Conservation (phyloP, 1,284 basidiomycete species). For the Ceratobasidium sp. region DNA sequence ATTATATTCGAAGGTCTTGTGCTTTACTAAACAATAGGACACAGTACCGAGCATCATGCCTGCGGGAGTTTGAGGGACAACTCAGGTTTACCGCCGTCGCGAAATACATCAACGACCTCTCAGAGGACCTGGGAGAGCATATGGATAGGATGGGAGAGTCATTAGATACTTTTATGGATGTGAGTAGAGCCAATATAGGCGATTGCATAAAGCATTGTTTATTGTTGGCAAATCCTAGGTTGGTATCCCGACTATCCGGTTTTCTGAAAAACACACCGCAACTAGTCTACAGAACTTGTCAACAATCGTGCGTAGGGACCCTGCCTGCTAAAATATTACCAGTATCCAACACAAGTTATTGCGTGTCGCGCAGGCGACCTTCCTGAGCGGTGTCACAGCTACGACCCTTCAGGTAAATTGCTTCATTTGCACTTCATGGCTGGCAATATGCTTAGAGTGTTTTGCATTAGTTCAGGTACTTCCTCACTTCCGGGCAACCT, state of each 20-base stretch:
- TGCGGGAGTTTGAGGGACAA: constrained; percentile 72
- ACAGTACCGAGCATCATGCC: constrained; percentile 76
- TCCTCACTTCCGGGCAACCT: not conserved
- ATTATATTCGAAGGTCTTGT: not conserved
- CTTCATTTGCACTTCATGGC: not conserved
- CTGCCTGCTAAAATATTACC: not conserved
- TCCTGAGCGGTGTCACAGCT: constrained; percentile 78
- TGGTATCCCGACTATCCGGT: constrained; percentile 79
- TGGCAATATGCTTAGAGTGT: not conserved
- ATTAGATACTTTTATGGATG: constrained; percentile 74
- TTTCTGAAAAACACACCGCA: constrained; percentile 76
- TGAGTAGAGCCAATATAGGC: constrained; percentile 66
- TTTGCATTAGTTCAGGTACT: not conserved
- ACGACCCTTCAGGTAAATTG: constrained; percentile 47
- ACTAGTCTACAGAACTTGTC: constrained; percentile 74
- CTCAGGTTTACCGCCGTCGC: constrained; percentile 75
- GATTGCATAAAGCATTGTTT: too few relatives aligned
- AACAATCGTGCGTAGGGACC: constrained; percentile 59
- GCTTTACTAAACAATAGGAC: not conserved
- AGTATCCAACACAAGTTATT: not conserved
- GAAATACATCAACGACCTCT: constrained; percentile 75
- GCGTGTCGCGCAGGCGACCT: constrained; percentile 62
- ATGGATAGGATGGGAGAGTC: constrained; percentile 72
- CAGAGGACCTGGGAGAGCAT: constrained; percentile 72
- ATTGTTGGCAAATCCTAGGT: constrained; percentile 6